These are phyloP conservation scores for Populus deltoides DNA, from an alignment of 345 rosid genomes.

Conservation along the genomic window DNA sequence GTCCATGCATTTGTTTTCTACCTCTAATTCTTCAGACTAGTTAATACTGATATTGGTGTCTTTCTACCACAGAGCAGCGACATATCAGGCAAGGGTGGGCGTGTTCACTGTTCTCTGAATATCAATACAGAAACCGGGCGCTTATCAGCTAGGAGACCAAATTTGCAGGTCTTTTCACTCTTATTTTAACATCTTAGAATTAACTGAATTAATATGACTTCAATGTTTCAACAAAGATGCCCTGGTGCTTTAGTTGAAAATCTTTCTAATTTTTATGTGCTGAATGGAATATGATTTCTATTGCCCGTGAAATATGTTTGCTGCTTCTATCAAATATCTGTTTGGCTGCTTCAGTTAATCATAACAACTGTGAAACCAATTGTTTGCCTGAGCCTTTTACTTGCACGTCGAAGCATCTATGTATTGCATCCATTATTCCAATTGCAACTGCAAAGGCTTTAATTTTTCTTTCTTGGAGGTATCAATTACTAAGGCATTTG, in stretches of 20 bases:
- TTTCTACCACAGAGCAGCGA: conserved; percentile 59
- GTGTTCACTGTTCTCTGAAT: conserved; percentile 92
- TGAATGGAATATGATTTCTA: background rate
- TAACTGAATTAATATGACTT: background rate
- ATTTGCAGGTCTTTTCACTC: conserved; percentile 75
- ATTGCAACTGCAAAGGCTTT: conserved; percentile 3
- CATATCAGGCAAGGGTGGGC: conserved; percentile 75
- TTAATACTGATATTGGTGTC: background rate
- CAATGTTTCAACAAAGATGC: background rate
- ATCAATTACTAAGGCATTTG: background rate
- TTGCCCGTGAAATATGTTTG: background rate
- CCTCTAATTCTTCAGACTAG: background rate
- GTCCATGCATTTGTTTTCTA: background rate
- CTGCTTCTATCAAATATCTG: background rate
- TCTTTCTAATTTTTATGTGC: conserved; percentile 1
- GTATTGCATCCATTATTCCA: background rate
- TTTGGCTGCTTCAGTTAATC: background rate
- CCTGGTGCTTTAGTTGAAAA: background rate
- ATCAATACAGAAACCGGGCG: conserved; percentile 98
- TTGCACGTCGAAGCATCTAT: background rate
- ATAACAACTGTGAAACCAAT: background rate
- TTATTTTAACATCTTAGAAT: background rate
- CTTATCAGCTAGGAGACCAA: conserved; percentile 97
- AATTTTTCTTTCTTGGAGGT: background rate
- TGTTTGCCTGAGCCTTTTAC: background rate